Evolutionary conservation across 1,284 basidiomycete genomes (phyloP).

Genomic region (Ganoderma multipileum): DNA sequence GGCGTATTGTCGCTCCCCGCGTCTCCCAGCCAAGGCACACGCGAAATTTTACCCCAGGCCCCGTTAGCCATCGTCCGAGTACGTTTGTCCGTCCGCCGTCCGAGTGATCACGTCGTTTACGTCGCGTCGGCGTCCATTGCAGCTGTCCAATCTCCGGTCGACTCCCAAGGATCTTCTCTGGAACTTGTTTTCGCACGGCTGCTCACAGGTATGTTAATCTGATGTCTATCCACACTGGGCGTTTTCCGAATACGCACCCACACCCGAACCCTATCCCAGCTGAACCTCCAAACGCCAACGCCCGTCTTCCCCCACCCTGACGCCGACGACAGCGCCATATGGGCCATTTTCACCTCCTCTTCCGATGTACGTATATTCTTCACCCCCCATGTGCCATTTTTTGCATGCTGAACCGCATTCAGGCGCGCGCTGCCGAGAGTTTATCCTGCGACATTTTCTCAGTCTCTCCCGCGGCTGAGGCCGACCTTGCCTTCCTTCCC

Average conservation of each 20-base stretch:
- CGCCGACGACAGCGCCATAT: slow-evolving; percentile 12
- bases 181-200: slow-evolving; percentile 28
- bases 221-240: background rate
- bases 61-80: slow-evolving; percentile 24
- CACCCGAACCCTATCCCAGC: background rate
- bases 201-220: slow-evolving; percentile 18
- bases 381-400: background rate
- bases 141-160: slow-evolving; percentile 27
- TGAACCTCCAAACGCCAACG: slow-evolving; percentile 5
- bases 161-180: slow-evolving; percentile 29
- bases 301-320: slow-evolving; percentile 9
- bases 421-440: slow-evolving; percentile 56
- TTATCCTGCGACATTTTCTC: slow-evolving; percentile 51
- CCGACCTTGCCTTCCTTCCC: slow-evolving; percentile 49
- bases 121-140: slow-evolving; percentile 2
- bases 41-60: slow-evolving; percentile 18
- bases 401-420: slow-evolving; percentile 29
- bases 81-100: background rate
- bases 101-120: background rate
- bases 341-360: slow-evolving; percentile 23
- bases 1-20: slow-evolving; percentile 22
- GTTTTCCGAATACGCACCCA: background rate
- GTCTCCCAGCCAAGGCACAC: slow-evolving; percentile 13
- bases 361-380: slow-evolving; percentile 20
- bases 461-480: slow-evolving; percentile 61